Base-by-base conservation (phyloP, 2,329 filamentous ascomycete species). In the Trichophyton benhamiae region DNA sequence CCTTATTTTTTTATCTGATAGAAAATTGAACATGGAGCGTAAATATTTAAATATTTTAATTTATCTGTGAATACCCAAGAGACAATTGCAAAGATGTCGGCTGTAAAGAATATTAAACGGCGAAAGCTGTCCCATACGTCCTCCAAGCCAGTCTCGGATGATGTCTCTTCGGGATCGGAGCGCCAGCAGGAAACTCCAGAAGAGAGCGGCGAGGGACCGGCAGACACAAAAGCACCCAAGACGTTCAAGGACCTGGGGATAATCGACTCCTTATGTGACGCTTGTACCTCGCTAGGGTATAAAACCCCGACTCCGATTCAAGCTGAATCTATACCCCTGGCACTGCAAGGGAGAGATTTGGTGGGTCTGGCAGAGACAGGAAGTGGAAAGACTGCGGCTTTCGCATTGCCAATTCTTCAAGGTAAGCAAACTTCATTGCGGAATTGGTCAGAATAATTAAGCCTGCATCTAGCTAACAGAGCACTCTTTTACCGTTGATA, bases 331-430 rank as follows among this genome's bases (percentile, higher is more conserved):
- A 95, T 97, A 67, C 92, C 92, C 3, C 71, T 84, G 3, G 91
- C 91, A 41, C 80, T 96, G 3, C 76, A 88, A 69, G 86, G 87
- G 59, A 84, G 90, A 69, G 94, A 97, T 73, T 80, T 97, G 38
- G 96, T 99, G 67, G 94, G 91, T 48, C 81, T 97, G 59, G 94
- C 94, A 36, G 92, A 99, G 76, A 99, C 94, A 0, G 94, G 94
- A 67, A 91, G 86, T 70, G 94, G 94, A 75, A 99, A 97, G 78
- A 97, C 94, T 0, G 92, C 91, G 5, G 91, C 94, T 0, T 99
- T 97, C 72, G 91, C 90, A 0, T 79, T 99, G 2, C 94, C 94
- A 0, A 95, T 99, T 44, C 82, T 99, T 1, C 91, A 96, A 75
- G 73, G 73, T 72, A 64, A 57, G 59, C 52, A 33, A 49, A 48